phyloP scores from a whole-genome alignment of 345 rosid species.

The Eucalyptus microcorys region DNA sequence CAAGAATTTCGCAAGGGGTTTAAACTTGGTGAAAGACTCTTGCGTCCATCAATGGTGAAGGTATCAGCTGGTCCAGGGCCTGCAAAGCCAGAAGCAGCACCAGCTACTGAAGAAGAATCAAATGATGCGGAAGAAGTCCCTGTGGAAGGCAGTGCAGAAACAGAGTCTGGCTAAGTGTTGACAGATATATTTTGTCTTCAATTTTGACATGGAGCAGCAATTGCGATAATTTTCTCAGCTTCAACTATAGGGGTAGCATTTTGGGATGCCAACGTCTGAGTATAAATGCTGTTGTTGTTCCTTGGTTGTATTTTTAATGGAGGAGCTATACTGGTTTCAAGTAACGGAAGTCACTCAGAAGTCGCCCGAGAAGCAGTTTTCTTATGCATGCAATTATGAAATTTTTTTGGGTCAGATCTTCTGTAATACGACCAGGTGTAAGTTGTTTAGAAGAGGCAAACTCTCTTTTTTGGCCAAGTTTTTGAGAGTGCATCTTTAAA shows the following conservation, averaged over 20 bases:
- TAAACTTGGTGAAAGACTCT: slow-evolving; percentile 69
- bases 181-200: slow-evolving; percentile 1
- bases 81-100: slow-evolving; percentile 22
- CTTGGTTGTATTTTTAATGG: background rate
- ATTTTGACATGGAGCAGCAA: slow-evolving; percentile 20
- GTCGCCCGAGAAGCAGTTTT: background rate
- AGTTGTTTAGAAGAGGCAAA: background rate
- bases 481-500: background rate
- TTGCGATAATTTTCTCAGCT: background rate
- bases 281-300: background rate
- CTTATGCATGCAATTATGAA: background rate
- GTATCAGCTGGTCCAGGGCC: slow-evolving; percentile 99
- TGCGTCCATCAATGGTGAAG: slow-evolving; percentile 96
- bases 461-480: background rate
- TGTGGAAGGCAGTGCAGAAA: slow-evolving; percentile 9
- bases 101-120: slow-evolving; percentile 3
- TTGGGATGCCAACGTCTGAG: background rate
- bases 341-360: background rate
- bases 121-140: slow-evolving; percentile 3
- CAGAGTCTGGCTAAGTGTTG: slow-evolving; percentile 20
- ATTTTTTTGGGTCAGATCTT: background rate
- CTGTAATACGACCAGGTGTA: background rate
- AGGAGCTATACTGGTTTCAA: background rate
- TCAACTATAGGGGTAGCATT: background rate
- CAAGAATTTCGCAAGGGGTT: slow-evolving; percentile 85